phyloP scores from a whole-genome alignment of 345 rosid genomes.

The Acer campestre region DNA sequence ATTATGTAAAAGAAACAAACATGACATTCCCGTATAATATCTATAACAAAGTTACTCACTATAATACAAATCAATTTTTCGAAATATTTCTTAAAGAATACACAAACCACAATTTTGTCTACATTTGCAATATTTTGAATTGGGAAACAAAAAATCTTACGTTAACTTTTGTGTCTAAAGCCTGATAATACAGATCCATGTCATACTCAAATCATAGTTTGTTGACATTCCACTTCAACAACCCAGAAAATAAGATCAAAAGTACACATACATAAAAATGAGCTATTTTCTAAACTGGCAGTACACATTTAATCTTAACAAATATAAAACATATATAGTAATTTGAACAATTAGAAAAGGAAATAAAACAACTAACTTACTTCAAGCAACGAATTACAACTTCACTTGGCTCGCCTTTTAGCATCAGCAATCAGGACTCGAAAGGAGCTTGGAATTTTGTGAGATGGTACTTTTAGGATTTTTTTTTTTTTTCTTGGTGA shows the following conservation, averaged over 20 bases:
- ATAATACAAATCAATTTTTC: no score
- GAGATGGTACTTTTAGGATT: background rate
- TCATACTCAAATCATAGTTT: slow-evolving; percentile 88
- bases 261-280: background rate
- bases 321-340: no score
- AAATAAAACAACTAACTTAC: slow-evolving; percentile 41
- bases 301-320: no score
- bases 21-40: no score
- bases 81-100: no score
- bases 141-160: slow-evolving; percentile 30
- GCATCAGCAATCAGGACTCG: slow-evolving; percentile 61
- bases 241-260: background rate
- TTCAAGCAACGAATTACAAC: slow-evolving; percentile 74
- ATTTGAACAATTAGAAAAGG: background rate
- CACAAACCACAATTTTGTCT: background rate
- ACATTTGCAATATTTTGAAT: background rate
- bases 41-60: no score
- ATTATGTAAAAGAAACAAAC: no score
- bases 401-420: slow-evolving; percentile 67
- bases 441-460: slow-evolving; percentile 7
- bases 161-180: slow-evolving; percentile 66
- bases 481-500: no score
- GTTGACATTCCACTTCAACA: slow-evolving; percentile 70
- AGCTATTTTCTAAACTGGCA: no score
- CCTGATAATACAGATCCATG: slow-evolving; percentile 86